phyloP scores from a whole-genome alignment of 2,329 filamentous ascomycete genomes.

The Fusarium pseudograminearum region DNA sequence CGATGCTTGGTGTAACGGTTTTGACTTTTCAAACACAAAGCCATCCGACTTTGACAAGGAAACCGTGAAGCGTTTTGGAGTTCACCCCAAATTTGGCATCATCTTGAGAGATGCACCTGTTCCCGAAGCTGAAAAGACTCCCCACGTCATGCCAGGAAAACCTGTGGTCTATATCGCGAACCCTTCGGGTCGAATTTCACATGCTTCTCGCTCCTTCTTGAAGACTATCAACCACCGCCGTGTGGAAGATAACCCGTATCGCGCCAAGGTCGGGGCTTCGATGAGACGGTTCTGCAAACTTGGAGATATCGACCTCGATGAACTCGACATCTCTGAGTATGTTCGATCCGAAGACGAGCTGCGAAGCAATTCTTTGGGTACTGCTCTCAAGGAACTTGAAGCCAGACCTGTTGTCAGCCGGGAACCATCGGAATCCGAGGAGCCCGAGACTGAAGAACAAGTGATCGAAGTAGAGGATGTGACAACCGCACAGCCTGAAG shows the following conservation, averaged over 20 bases:
- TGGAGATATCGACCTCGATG: conserved; percentile 50
- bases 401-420: conserved; percentile 48
- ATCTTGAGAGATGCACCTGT: conserved; percentile 63
- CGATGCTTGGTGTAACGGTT: conserved; percentile 65
- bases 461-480: conserved; percentile 43
- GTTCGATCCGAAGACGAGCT: conserved; percentile 52
- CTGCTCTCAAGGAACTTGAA: conserved; percentile 51
- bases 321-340: conserved; percentile 52
- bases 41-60: conserved; percentile 65
- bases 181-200: conserved; percentile 60
- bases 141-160: conserved; percentile 59
- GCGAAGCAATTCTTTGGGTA: conserved; percentile 53
- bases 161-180: conserved; percentile 63
- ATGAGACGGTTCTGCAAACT: conserved; percentile 56
- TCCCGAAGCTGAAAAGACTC: conserved; percentile 55
- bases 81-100: conserved; percentile 67
- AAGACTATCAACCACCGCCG: conserved; percentile 53
- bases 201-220: conserved; percentile 61
- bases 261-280: conserved; percentile 52
- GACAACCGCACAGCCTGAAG: conserved; percentile 39
- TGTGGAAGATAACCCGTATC: conserved; percentile 51
- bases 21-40: conserved; percentile 63
- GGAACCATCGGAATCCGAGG: conserved; percentile 47
- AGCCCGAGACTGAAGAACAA: conserved; percentile 42
- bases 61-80: conserved; percentile 60